Percentiles rank a stretch among this genome's conserved stretches.
These are phyloP conservation scores for Hypoxylon fragiforme DNA, from an alignment of 495 filamentous ascomycete genomes.

Conservation along the genomic window DNA sequence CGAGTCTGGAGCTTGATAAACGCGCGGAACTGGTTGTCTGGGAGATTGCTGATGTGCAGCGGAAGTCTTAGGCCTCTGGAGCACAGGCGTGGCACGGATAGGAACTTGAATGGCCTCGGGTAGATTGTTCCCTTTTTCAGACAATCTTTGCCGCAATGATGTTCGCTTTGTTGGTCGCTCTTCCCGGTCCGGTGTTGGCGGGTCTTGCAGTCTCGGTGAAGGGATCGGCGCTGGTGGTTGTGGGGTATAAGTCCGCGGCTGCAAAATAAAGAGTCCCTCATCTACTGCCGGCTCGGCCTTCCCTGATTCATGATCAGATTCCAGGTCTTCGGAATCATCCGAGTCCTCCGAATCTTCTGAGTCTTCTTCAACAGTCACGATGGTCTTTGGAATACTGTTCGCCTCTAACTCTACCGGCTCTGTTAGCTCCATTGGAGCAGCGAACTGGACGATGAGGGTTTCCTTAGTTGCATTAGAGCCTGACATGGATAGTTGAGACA, in stretches of 20 bases:
- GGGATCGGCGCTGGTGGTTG: conserved; percentile 51
- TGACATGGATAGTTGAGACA: conserved; percentile 19
- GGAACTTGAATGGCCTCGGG: conserved; percentile 53
- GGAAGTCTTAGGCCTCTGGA: conserved; percentile 37
- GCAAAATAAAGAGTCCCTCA: conserved; percentile 49
- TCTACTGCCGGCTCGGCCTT: conserved; percentile 33
- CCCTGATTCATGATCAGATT: conserved; percentile 20
- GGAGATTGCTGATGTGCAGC: conserved; percentile 23
- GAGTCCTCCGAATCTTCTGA: too few relatives aligned
- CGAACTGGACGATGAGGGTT: conserved; percentile 27
- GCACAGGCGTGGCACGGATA: conserved; percentile 34
- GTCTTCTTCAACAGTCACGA: conserved; percentile 19
- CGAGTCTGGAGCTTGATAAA: conserved; percentile 51
- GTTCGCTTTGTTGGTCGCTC: conserved; percentile 42
- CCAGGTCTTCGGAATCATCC: too few relatives aligned
- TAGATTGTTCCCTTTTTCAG: conserved; percentile 46
- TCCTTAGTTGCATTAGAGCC: conserved; percentile 20
- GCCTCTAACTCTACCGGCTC: conserved; percentile 25
- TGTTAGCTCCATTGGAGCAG: conserved; percentile 20
- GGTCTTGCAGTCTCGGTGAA: conserved; percentile 43
- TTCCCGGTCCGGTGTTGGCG: conserved; percentile 28
- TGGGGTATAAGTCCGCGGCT: conserved; percentile 59
- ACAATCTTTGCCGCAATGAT: conserved; percentile 54
- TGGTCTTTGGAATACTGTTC: conserved; percentile 13
- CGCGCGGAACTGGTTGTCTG: conserved; percentile 29